A percentile compares a stretch with the other conserved stretches of the same genome.
These are phyloP conservation scores for Phaeosphaeriaceae sp. DNA, from an alignment of 2,329 filamentous ascomycete genomes.

Conservation along the genomic window DNA sequence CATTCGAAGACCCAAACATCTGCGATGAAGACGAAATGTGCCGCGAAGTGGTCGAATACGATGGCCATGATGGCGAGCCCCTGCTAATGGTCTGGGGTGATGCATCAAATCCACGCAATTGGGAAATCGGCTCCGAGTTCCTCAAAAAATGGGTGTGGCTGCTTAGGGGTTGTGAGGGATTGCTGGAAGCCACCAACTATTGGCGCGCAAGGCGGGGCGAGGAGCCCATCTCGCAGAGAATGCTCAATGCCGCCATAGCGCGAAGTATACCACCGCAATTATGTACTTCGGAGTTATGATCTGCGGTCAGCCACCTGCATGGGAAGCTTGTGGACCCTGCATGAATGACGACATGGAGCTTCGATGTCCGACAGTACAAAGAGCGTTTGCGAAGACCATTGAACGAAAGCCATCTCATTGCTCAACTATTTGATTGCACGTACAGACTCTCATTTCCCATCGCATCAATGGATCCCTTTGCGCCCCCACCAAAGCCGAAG, in stretches of 20 bases:
- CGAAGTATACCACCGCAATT: no score
- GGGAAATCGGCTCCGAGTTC: slow-evolving; percentile 59
- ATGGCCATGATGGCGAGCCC: slow-evolving; percentile 7
- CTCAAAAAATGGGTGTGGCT: slow-evolving; percentile 56
- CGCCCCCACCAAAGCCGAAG: slow-evolving; percentile 4
- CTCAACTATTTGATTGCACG: no score
- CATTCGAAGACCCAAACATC: slow-evolving; percentile 42
- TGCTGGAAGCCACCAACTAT: slow-evolving; percentile 39
- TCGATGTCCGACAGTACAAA: no score
- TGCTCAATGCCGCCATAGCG: no score
- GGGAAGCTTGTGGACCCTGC: background rate
- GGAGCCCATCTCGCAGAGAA: no score
- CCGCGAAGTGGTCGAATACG: slow-evolving; percentile 20
- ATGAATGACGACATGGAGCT: slow-evolving; percentile 3
- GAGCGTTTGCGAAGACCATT: no score
- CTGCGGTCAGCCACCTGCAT: slow-evolving; percentile 11
- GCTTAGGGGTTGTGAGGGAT: slow-evolving; percentile 48
- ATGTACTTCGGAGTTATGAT: no score
- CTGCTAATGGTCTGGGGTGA: slow-evolving; percentile 60
- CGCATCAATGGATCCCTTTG: no score
- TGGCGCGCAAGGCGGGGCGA: slow-evolving; percentile 25
- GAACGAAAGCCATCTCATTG: no score
- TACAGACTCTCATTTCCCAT: no score
- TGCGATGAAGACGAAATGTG: slow-evolving; percentile 32
- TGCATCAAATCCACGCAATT: slow-evolving; percentile 53